Base-by-base conservation (phyloP, 2,329 filamentous ascomycete species). In the Truncatella angustata region DNA sequence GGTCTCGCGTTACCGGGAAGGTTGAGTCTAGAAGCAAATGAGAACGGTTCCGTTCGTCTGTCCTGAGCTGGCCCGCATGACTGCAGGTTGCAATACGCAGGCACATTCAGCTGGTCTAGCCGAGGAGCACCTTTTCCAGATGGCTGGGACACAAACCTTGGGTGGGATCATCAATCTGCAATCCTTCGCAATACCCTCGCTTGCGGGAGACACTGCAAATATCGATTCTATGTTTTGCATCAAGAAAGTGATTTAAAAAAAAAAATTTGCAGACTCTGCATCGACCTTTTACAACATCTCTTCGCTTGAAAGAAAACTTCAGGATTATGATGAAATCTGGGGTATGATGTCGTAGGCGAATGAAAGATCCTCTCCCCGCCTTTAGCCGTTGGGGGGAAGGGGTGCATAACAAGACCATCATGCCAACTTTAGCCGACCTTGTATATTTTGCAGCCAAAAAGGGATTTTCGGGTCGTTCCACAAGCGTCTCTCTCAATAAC, bases 321-420 rank as follows among this genome's bases (percentile, higher is more conserved):
- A 40, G 20, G 16, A 34, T n/a, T 34, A 34, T 34, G 28, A 14
- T 7, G 14, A 32, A 32, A 32, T 32, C 28, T 14, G 28, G 28
- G 28, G 28, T 32, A n/a, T n/a, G n/a, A n/a, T n/a, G 18, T 39
- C 7, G 36, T n/a, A 14, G 36, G 24, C 40, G 40, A 20, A 23
- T 43, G 40, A 43, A 43, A 12, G 18, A n/a, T 20, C 16, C 10
- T 26, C 18, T 26, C 40, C 40, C 40, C 40, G 24, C 40, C 40
- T 43, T 43, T 43, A 43, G 40, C 40, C 40, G 18, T 43, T 43
- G 40, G n/a, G 40, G 20, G 20, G 40, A 43, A n/a, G n/a, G n/a
- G n/a, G n/a, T n/a, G n/a, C n/a, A n/a, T n/a, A n/a, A n/a, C n/a
- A n/a, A n/a, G n/a, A n/a, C n/a, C n/a, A n/a, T n/a, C n/a, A n/a